phyloP scores from a whole-genome alignment of 164 flowering plant genomes.

The Vitis rupestris region DNA sequence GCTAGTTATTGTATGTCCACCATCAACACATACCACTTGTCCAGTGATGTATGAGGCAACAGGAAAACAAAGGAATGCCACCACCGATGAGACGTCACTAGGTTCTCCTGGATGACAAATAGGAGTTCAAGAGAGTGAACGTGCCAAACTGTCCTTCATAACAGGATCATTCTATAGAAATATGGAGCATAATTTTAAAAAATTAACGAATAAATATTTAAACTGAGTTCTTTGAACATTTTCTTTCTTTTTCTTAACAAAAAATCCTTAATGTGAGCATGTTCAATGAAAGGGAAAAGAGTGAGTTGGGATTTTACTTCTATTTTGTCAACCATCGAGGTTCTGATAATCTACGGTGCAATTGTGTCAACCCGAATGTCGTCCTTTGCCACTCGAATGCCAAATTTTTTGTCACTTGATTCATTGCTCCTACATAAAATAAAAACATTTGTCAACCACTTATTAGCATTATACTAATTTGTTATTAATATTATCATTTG shows the following conservation, averaged over 20 bases:
- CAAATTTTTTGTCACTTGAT: slow-evolving; percentile 49
- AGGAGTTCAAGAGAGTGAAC: slow-evolving; percentile 23
- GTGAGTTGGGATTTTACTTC: too few species aligned
- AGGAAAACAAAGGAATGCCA: slow-evolving; percentile 54
- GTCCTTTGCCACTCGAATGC: slow-evolving; percentile 65
- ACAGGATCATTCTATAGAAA: not conserved
- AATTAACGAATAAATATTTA: too few species aligned
- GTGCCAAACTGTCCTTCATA: not conserved
- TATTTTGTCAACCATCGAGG: slow-evolving; percentile 2
- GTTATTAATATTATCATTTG: not conserved
- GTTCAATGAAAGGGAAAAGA: too few species aligned
- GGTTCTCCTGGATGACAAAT: slow-evolving; percentile 34
- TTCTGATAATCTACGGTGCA: slow-evolving; percentile 39
- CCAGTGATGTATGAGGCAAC: slow-evolving; percentile 25
- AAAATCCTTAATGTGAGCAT: too few species aligned
- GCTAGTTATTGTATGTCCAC: slow-evolving; percentile 13
- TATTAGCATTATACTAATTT: not conserved
- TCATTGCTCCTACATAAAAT: slow-evolving; percentile 40
- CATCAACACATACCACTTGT: too few species aligned
- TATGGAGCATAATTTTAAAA: too few species aligned
- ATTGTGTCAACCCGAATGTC: slow-evolving; percentile 44
- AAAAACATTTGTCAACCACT: too few species aligned
- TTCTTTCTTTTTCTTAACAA: too few species aligned
- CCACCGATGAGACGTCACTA: slow-evolving; percentile 42
- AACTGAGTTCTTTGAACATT: too few species aligned